phyloP scores from a whole-genome alignment of 352 stramenopile genomes.

The Phytophthora litchii region DNA sequence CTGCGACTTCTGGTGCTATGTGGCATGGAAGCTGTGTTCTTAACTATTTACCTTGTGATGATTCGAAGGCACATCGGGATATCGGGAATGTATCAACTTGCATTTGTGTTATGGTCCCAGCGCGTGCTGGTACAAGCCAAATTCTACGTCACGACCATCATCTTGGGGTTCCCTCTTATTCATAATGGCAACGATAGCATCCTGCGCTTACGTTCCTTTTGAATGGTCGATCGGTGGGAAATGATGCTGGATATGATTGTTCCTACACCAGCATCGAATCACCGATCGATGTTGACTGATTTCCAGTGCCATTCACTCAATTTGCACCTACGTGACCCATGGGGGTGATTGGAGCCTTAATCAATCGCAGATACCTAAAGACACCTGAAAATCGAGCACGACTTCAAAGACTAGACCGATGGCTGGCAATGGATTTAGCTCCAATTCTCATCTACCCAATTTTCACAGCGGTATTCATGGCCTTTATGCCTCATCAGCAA shows the following conservation, averaged over 20 bases:
- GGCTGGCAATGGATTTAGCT: constrained; percentile 14
- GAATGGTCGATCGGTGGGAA: too few species aligned
- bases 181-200: constrained; percentile 44
- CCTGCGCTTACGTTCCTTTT: constrained; percentile 17
- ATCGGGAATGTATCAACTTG: constrained; percentile 29
- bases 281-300: constrained; percentile 11
- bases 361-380: constrained; percentile 12
- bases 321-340: constrained; percentile 21
- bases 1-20: constrained; percentile 23
- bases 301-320: constrained; percentile 41
- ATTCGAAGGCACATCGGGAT: constrained; percentile 16
- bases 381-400: constrained; percentile 2
- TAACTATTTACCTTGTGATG: constrained; percentile 24
- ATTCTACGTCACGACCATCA: constrained; percentile 26
- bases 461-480: constrained; percentile 39
- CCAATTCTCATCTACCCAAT: constrained; percentile 40
- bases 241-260: too few species aligned
- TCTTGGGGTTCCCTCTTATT: constrained; percentile 35
- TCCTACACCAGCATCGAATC: too few species aligned
- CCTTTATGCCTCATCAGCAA: constrained; percentile 25
- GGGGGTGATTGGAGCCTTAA: neutral
- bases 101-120: constrained; percentile 37
- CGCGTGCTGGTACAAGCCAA: constrained; percentile 31
- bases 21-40: constrained; percentile 26
- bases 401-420: constrained; percentile 17